Percentiles rank a stretch among this genome's conserved stretches.
phyloP scores from a whole-genome alignment of 257 asterid genomes.

The Capsicum chinense region DNA sequence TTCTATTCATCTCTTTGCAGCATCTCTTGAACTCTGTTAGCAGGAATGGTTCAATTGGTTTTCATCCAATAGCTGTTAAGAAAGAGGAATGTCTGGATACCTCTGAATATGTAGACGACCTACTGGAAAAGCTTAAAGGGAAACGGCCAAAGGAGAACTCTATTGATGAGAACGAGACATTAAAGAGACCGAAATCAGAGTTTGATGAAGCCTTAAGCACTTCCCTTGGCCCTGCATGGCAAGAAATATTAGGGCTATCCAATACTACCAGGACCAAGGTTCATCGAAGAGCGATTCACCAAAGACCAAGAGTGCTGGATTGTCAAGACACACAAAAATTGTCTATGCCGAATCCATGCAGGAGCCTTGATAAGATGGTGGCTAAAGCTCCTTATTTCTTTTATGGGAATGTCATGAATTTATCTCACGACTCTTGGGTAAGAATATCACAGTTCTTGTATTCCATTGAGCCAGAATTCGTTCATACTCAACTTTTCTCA shows the following conservation, averaged over 20 bases:
- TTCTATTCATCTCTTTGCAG: conserved; percentile 42
- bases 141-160: conserved; percentile 64
- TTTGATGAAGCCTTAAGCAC: conserved; percentile 44
- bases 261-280: conserved; percentile 34
- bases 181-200: conserved; percentile 69
- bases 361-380: conserved; percentile 49
- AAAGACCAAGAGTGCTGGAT: conserved; percentile 39
- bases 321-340: conserved; percentile 46
- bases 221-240: conserved; percentile 41
- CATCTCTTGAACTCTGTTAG: conserved; percentile 35
- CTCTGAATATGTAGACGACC: conserved; percentile 44
- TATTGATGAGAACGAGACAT: conserved; percentile 42
- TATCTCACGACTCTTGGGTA: conserved; percentile 69
- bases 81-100: conserved; percentile 56
- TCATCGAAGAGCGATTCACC: conserved; percentile 40
- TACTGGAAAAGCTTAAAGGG: conserved; percentile 61
- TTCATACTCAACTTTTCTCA: conserved; percentile 53
- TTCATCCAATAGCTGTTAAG: conserved; percentile 47
- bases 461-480: conserved; percentile 75
- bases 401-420: conserved; percentile 58
- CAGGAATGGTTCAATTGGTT: conserved; percentile 32
- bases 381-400: conserved; percentile 83
- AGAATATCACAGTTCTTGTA: conserved; percentile 74
- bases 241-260: conserved; percentile 44
- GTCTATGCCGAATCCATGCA: conserved; percentile 50